A percentile compares a stretch with the other conserved stretches of the same genome.
Conservation (phyloP, 805 yeast genomes). For the Metschnikowia reukaufii region DNA sequence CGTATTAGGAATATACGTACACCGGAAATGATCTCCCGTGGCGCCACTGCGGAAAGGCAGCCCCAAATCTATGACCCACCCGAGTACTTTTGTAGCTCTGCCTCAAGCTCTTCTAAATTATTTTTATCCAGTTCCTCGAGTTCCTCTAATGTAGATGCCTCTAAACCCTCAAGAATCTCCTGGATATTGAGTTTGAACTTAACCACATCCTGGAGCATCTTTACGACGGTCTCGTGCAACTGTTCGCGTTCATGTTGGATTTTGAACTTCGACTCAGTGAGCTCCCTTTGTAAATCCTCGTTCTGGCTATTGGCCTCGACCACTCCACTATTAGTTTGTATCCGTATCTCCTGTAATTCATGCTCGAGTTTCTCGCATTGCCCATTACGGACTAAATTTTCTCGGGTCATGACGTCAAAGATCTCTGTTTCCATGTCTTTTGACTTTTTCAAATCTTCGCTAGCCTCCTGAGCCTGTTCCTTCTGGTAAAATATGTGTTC, state of each 20-base stretch:
- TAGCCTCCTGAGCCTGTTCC: constrained; percentile 56
- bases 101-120: constrained; percentile 38
- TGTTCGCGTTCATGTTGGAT: constrained; percentile 46
- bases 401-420: constrained; percentile 53
- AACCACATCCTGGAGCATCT: constrained; percentile 58
- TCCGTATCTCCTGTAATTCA: constrained; percentile 51
- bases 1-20: constrained; percentile 7
- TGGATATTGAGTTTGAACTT: constrained; percentile 69
- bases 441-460: constrained; percentile 52
- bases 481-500: constrained; percentile 58
- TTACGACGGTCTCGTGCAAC: constrained; percentile 54
- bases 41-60: background rate
- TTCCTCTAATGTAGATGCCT: constrained; percentile 46
- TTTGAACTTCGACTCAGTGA: constrained; percentile 49
- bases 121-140: too few relatives aligned
- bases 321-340: constrained; percentile 49
- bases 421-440: constrained; percentile 57
- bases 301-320: constrained; percentile 47
- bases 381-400: constrained; percentile 53
- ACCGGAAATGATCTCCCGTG: background rate
- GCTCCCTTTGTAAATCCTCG: constrained; percentile 52
- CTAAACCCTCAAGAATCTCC: constrained; percentile 59
- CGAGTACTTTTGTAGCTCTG: constrained; percentile 9
- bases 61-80: background rate
- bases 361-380: constrained; percentile 65